Percentiles rank a stretch among this genome's conserved stretches.
phyloP scores from a whole-genome alignment of 129 eudicot genomes.

The Escallonia rubra region DNA sequence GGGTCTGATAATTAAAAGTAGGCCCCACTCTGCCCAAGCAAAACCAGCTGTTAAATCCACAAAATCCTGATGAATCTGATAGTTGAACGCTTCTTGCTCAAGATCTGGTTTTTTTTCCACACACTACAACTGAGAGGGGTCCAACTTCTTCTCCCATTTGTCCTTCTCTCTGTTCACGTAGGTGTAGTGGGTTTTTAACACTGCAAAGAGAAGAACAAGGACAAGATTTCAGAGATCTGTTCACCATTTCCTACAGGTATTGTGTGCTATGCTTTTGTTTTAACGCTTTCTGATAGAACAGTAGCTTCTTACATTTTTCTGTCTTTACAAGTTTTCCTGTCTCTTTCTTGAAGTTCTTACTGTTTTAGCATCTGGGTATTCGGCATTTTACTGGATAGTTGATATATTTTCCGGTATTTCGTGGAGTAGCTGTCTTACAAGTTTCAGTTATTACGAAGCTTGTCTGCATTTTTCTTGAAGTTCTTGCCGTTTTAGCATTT shows the following conservation, averaged over 20 bases:
- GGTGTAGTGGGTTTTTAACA: not conserved
- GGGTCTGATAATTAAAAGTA: not conserved
- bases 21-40: not conserved
- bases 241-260: slow-evolving; percentile 32
- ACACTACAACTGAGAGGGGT: slow-evolving; percentile 7
- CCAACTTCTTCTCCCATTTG: slow-evolving; percentile 14
- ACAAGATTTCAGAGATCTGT: slow-evolving; percentile 38
- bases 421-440: too few species aligned
- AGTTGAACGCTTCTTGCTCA: slow-evolving; percentile 27
- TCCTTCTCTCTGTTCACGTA: slow-evolving; percentile 8
- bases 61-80: not conserved
- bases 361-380: slow-evolving; percentile 20
- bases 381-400: slow-evolving; percentile 7
- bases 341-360: slow-evolving; percentile 7
- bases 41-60: not conserved
- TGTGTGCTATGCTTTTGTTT: slow-evolving; percentile 7
- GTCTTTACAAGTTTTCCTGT: slow-evolving; percentile 8
- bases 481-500: too few species aligned
- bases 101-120: slow-evolving; percentile 33
- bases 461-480: too few species aligned
- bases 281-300: not conserved
- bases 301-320: slow-evolving; percentile 11
- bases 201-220: slow-evolving; percentile 1
- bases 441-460: too few species aligned
- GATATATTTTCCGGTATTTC: not conserved